A percentile compares a stretch with the other conserved stretches of the same genome.
Conservation (phyloP, 305 asterid species). For the Fraxinus paxiana region DNA sequence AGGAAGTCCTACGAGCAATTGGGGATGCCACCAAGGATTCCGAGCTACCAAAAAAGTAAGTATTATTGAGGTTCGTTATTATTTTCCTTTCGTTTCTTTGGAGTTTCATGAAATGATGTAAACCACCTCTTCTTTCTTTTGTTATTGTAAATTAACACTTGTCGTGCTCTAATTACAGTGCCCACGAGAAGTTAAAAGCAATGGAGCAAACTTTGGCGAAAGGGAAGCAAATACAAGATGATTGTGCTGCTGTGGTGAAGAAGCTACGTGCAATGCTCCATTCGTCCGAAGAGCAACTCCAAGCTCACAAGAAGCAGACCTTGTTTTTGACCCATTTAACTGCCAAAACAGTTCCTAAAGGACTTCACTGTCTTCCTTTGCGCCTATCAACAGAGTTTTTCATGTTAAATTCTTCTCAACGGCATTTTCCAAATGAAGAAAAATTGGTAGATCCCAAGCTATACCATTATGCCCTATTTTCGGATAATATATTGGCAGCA, state of each 20-base stretch:
- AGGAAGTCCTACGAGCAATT: slow-evolving; percentile 62
- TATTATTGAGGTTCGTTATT: no score
- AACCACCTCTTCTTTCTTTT: no score
- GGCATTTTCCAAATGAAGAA: slow-evolving; percentile 42
- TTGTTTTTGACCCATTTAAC: slow-evolving; percentile 65
- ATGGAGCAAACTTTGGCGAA: slow-evolving; percentile 70
- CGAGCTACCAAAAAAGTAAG: slow-evolving; percentile 64
- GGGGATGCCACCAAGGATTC: slow-evolving; percentile 67
- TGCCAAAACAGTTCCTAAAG: slow-evolving; percentile 69
- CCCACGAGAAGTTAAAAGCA: slow-evolving; percentile 54
- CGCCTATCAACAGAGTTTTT: slow-evolving; percentile 65
- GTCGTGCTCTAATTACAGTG: slow-evolving; percentile 38
- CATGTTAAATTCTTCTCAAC: slow-evolving; percentile 52
- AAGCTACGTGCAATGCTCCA: slow-evolving; percentile 86
- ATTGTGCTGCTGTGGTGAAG: slow-evolving; percentile 62
- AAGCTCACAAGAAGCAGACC: slow-evolving; percentile 66
- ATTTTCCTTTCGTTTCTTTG: no score
- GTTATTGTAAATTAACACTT: not conserved
- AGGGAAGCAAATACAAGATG: slow-evolving; percentile 79
- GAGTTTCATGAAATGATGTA: no score
- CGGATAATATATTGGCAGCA: slow-evolving; percentile 70
- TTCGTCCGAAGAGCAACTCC: slow-evolving; percentile 75
- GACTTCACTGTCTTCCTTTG: slow-evolving; percentile 71
- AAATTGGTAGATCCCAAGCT: slow-evolving; percentile 55
- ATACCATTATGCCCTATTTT: slow-evolving; percentile 71